Evolutionary conservation across 129 eudicot species (phyloP), one percentile per base, ranked within the genome.

Genomic region (Helianthus tuberosus): DNA sequence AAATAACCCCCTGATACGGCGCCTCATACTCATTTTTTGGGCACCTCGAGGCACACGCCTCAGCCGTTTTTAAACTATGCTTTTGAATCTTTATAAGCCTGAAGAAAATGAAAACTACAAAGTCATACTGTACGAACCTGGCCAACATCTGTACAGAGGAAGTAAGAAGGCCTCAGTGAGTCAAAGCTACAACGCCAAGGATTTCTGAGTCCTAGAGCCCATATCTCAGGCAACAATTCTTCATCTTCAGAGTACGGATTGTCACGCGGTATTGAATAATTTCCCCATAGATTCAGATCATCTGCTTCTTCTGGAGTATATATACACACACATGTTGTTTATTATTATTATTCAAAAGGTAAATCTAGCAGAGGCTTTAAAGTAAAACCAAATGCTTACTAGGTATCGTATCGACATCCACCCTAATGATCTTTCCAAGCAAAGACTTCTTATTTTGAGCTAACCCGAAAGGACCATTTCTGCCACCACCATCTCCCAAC

Each of bases 161-260:
- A 94, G 80, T 90, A 94, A 58, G 91, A 85, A 77, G 96, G 96
- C 63, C 96, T 85, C 59, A 86, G 89, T 9, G 89, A 78, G 80
- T 94, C 98, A 74, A 94, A 94, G 84, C 96, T 90, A 68, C 97
- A 90, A 43, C 97, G 96, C 98, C 98, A 94, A 11, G 98, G 97
- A 71, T 91, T 91, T 81, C 97, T 90, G 64, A 94, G 72, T 50
- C 98, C 98, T 71, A 79, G 74, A 0, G 98, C 98, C 98, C 98
- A 90, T 10, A 90, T 83, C 80, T 90, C 97, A 9, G 83, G 93
- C 74, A 75, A 74, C 80, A 81, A 52, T 8, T 86, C 93, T 54
- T 88, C 88, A 60, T 88, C 97, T 61, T 85, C 84, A 3, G 79
- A 39, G 73, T 73, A 93, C 3, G 97, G 97, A 68, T 94, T 90